Evolutionary conservation across 495 filamentous ascomycete genomes (phyloP), one percentile per base, ranked within the genome.

Genomic region (Xylaria nigripes): DNA sequence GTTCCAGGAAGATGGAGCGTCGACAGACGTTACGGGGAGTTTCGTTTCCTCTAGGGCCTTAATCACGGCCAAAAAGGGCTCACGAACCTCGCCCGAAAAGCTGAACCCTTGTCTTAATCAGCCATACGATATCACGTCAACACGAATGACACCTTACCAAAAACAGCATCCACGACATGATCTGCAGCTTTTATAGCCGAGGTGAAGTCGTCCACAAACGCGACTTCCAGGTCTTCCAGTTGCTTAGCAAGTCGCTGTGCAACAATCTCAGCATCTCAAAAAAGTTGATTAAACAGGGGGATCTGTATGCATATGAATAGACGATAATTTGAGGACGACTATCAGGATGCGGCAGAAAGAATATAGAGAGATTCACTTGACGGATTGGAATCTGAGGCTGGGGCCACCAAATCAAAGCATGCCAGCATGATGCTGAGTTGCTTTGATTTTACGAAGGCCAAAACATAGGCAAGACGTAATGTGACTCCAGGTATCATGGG

Each of bases 1-100:
- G 72, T 91, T 85, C 93, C 93, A 98, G 8, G 86, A 90, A 34
- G 86, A 91, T 3, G 93, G 93, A 13, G 89, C 90, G 61, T 98
- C 93, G 9, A 98, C 89, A 3, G 89, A 85, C 6, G 92, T 82
- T 5, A 97, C 86, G 0, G 90, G 87, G 18, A 92, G 63, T 13
- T 70, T 71, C n/a, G 86, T 82, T 13, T 81, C 75, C 46, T 85
- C 80, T 48, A 98, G 77, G 15, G 87, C 84, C 30, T 78, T 73
- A 60, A 98, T 90, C 19, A 96, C 84, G 2, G 78, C 72, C 0
- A 83, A 82, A 63, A 97, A 97, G 0, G 93, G 93, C 56, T 94
- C 90, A 6, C 93, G 85, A 30, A 98, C 82, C 46, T 90, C 82
- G 10, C 90, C 91, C n/a, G 84, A 83, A 72, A 97, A 97, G 61